Base-by-base conservation (phyloP, 345 rosid genomes). In the Kernera saxatilis region DNA sequence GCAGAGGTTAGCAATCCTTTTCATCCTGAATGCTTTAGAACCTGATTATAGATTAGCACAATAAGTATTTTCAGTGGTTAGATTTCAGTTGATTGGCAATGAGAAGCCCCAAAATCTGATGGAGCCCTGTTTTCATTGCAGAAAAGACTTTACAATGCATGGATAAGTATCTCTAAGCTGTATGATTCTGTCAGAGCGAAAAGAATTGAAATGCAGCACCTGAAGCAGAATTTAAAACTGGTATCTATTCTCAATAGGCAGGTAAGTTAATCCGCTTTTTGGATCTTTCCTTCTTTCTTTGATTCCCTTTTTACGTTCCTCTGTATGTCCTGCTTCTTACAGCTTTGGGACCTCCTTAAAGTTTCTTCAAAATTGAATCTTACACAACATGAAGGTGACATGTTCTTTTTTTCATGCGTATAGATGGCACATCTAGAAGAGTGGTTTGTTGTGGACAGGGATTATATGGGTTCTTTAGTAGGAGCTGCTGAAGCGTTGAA, bases 401-500 rank as follows among this genome's bases (percentile, higher is more conserved):
- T 21, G 1, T 14, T 17, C n/a, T n/a, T 26, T 30, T 14, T 41
- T 32, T 19, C 11, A 25, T 78, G 79, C 48, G 9, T 72, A 76
- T 81, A 94, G 99, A 80, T 91, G 81, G 37, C 11, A 30, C 70
- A 67, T 82, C 76, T 94, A 70, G 95, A 91, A 75, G 89, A 86
- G 37, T 86, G 88, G 79, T 75, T 79, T 21, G 80, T 75, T 14
- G 27, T 84, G 72, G 92, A 94, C 36, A 74, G 64, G 25, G 90
- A 89, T 64, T 85, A 82, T 72, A 84, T 82, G 44, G 27, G 82
- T 77, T 89, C 97, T 33, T 74, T 94, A 57, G 78, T 83, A 55
- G 95, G 89, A 61, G 96, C 91, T 71, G 82, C 73, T 40, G 86
- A 89, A 80, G 89, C 95, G 54, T 74, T 94, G 76, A 79, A 75